Conservation (phyloP, 306 rosid genomes). For the Betula pendula region DNA sequence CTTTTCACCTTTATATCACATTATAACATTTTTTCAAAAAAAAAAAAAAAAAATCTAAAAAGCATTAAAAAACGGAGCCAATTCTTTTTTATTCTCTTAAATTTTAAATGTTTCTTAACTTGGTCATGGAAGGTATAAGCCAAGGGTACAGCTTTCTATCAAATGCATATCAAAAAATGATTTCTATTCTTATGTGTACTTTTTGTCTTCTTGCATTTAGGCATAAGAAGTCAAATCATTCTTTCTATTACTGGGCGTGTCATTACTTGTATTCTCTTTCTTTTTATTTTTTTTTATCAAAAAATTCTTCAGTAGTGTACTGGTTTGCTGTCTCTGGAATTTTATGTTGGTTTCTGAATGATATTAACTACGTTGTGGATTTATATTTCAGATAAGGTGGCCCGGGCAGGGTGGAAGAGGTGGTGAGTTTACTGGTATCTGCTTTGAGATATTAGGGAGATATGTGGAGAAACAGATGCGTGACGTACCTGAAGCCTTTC, state of each 20-base stretch:
- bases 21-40: too few species aligned
- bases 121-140: not conserved
- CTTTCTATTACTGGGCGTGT: not conserved
- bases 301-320: not conserved
- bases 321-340: not conserved
- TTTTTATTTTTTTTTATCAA: too few species aligned
- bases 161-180: not conserved
- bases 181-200: not conserved
- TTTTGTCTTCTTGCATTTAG: not conserved
- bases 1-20: too few species aligned
- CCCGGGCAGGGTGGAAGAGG: conserved; percentile 64
- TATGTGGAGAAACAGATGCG: conserved; percentile 1
- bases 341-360: not conserved
- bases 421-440: too few species aligned
- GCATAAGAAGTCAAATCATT: not conserved
- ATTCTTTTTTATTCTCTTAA: not conserved
- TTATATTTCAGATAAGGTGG: conserved; percentile 47
- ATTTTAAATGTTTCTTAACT: not conserved
- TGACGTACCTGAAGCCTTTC: not conserved
- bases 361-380: conserved; percentile 13
- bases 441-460: not conserved
- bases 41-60: too few species aligned
- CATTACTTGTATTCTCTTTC: too few species aligned
- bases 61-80: too few species aligned
- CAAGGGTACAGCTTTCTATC: not conserved